These are phyloP conservation scores for Acer campestre DNA, from an alignment of 345 rosid genomes.

Conservation along the genomic window DNA sequence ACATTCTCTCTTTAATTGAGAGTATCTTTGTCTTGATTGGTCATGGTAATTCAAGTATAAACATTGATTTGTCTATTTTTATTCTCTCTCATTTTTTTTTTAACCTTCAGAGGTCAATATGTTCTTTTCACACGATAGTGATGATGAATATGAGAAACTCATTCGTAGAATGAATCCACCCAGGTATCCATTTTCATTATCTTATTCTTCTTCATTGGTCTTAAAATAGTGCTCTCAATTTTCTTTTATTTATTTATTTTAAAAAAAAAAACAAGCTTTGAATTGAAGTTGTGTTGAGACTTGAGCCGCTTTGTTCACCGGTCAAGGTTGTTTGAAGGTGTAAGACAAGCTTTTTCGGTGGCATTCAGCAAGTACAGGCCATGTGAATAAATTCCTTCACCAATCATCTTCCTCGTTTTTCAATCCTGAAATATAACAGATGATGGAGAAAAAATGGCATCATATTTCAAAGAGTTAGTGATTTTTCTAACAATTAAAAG, in stretches of 20 bases:
- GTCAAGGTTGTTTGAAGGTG: constrained; percentile 59
- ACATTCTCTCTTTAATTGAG: neutral
- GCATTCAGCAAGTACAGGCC: too few relatives aligned
- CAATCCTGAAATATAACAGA: too few relatives aligned
- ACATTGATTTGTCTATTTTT: constrained; percentile 17
- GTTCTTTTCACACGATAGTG: constrained; percentile 74
- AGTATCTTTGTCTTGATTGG: constrained; percentile 30
- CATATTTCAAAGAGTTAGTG: too few relatives aligned
- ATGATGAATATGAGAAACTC: constrained; percentile 87
- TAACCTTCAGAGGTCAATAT: constrained; percentile 51
- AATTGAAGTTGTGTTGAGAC: neutral
- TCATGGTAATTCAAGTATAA: neutral
- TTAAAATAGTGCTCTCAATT: neutral
- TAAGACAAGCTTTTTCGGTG: too few relatives aligned
- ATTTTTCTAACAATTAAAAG: too few relatives aligned
- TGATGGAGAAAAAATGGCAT: too few relatives aligned
- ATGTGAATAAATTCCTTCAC: too few relatives aligned
- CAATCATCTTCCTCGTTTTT: too few relatives aligned
- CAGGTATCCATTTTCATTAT: constrained; percentile 39
- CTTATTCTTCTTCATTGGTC: constrained; percentile 4
- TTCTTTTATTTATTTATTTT: neutral
- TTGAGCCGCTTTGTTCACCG: constrained; percentile 14
- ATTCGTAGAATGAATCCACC: constrained; percentile 94
- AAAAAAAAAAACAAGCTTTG: too few relatives aligned
- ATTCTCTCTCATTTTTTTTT: constrained; percentile 4